Evolutionary conservation across 1,284 basidiomycete genomes (phyloP).

Genomic region (Mycena sp.): DNA sequence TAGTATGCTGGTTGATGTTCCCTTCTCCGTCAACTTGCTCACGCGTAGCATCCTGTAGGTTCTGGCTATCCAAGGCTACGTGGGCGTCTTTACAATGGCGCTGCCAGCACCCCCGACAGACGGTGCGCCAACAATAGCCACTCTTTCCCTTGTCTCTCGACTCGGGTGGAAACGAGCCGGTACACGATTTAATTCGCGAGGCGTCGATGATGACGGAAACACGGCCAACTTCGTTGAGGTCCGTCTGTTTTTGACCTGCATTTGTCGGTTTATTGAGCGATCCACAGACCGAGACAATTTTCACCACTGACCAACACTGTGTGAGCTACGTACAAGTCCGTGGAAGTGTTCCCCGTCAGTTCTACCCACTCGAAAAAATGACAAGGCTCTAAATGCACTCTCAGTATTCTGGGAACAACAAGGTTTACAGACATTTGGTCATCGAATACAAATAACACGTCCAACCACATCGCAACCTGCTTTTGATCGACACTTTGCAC

Average conservation of each 20-base stretch:
- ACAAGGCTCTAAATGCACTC: conserved; percentile 28
- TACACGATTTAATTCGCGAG: conserved; percentile 96
- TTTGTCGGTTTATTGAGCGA: conserved; percentile 31
- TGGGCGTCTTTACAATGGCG: conserved; percentile 76
- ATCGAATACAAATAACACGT: conserved; percentile 93
- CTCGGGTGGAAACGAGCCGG: conserved; percentile 96
- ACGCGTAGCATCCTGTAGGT: conserved; percentile 55
- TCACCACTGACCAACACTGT: conserved; percentile 85
- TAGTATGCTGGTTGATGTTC: conserved; percentile 60
- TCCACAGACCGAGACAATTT: conserved; percentile 86
- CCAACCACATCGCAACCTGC: conserved; percentile 96
- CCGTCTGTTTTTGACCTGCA: conserved; percentile 35
- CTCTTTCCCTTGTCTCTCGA: conserved; percentile 84
- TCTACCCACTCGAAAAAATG: neutral
- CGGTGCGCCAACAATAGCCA: conserved; percentile 71
- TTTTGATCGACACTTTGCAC: conserved; percentile 92
- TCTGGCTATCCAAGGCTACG: conserved; percentile 95
- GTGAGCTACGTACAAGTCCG: conserved; percentile 94
- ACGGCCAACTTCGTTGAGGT: conserved; percentile 98
- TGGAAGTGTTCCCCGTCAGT: conserved; percentile 85
- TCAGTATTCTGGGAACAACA: conserved; percentile 99
- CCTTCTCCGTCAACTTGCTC: conserved; percentile 34
- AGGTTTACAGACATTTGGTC: conserved; percentile 89
- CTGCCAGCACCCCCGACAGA: conserved; percentile 78
- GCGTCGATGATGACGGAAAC: conserved; percentile 97